phyloP scores from a whole-genome alignment of 352 stramenopile genomes.

The Globisporangium radiosum region DNA sequence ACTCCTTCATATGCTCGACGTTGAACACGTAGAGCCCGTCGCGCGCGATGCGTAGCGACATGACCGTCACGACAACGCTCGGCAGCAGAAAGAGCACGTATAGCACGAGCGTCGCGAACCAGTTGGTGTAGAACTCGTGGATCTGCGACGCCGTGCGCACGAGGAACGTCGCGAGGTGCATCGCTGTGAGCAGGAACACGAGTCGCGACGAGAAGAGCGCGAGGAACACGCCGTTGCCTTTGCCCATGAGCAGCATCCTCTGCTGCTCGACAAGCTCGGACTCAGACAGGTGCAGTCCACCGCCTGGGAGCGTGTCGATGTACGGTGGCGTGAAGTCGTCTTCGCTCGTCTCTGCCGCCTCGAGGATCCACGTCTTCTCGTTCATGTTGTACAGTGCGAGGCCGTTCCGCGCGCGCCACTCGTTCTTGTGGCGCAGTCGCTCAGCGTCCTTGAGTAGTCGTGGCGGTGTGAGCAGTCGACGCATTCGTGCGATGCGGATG shows the following conservation, averaged over 20 bases:
- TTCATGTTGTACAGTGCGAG: slow-evolving; percentile 24
- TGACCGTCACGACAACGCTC: slow-evolving; percentile 49
- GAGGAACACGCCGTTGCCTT: slow-evolving; percentile 46
- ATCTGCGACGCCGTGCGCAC: slow-evolving; percentile 44
- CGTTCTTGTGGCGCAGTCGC: slow-evolving; percentile 40
- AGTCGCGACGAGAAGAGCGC: slow-evolving; percentile 62
- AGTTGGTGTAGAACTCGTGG: slow-evolving; percentile 11
- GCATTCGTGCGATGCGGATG: slow-evolving; percentile 42
- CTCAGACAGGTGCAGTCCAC: slow-evolving; percentile 29
- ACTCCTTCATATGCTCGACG: slow-evolving; percentile 68
- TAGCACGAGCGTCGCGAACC: slow-evolving; percentile 20
- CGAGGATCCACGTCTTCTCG: slow-evolving; percentile 45
- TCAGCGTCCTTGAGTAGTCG: slow-evolving; percentile 52
- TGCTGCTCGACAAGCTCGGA: slow-evolving; percentile 34
- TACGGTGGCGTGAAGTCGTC: slow-evolving; percentile 47
- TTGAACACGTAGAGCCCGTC: slow-evolving; percentile 71
- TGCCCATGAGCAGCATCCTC: slow-evolving; percentile 28
- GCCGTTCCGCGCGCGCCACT: slow-evolving; percentile 43
- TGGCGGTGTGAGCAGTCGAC: slow-evolving; percentile 42
- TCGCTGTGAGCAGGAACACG: slow-evolving; percentile 64
- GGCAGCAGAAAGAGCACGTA: slow-evolving; percentile 43
- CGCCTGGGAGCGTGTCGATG: slow-evolving; percentile 30
- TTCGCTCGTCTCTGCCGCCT: slow-evolving; percentile 17
- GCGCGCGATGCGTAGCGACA: slow-evolving; percentile 57
- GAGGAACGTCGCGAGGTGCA: slow-evolving; percentile 61